These are phyloP conservation scores for Hypoxylon intermedium DNA, from an alignment of 495 filamentous ascomycete genomes.

Conservation along the genomic window DNA sequence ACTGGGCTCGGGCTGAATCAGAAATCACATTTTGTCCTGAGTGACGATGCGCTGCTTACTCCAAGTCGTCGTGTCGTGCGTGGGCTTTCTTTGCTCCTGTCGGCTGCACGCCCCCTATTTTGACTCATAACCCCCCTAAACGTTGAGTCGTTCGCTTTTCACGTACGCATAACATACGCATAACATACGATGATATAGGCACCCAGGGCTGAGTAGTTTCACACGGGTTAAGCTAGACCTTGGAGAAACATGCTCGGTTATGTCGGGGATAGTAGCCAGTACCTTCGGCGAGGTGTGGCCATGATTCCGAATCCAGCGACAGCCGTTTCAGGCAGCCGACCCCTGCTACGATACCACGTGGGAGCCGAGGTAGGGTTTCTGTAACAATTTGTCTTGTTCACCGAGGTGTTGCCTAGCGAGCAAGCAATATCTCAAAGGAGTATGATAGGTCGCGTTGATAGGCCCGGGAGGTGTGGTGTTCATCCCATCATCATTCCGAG, in stretches of 20 bases:
- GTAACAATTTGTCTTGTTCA: conserved; percentile 1
- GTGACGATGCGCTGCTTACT: conserved; percentile 5
- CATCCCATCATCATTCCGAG: neutral
- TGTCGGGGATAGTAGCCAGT: conserved; percentile 18
- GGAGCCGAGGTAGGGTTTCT: neutral
- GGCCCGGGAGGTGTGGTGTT: neutral
- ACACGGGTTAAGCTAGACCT: conserved; percentile 13
- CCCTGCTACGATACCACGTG: conserved; percentile 25
- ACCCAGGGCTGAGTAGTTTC: conserved; percentile 17
- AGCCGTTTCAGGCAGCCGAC: conserved; percentile 22
- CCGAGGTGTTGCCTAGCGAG: conserved; percentile 11
- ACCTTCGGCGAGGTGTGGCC: conserved; percentile 8
- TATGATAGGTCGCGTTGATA: too few species aligned
- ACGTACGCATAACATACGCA: too few species aligned
- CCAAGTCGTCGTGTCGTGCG: conserved; percentile 5
- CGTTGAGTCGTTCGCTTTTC: conserved; percentile 5
- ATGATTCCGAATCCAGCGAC: conserved; percentile 20
- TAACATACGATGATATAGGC: conserved; percentile 20
- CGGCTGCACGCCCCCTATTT: conserved; percentile 15
- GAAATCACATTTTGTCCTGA: conserved; percentile 1
- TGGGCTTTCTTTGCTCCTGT: conserved; percentile 5
- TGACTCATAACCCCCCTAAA: conserved; percentile 8
- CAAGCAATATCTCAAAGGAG: too few species aligned
- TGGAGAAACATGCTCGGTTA: conserved; percentile 9
- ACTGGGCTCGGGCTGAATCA: conserved; percentile 19